Base-by-base conservation (phyloP, 2,329 filamentous ascomycete genomes). In the Pseudogymnoascus sp. region DNA sequence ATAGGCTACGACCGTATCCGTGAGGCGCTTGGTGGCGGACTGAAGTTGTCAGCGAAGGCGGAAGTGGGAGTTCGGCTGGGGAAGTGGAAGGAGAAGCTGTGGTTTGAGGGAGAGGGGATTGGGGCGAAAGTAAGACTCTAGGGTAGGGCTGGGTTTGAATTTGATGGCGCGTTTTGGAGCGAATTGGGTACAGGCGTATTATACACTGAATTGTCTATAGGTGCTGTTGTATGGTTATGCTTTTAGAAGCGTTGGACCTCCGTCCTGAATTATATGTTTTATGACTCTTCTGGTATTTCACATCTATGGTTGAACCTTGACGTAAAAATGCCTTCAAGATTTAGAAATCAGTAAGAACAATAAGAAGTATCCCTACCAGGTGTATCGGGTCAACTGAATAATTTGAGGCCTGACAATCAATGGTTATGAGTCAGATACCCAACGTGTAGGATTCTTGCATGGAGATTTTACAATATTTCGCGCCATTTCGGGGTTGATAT, bases 1-100 rank as follows among this genome's bases (percentile, higher is more conserved):
- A 84, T 95, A 10, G 94, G 93, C 2, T 95, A 93, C 68, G 91
- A 91, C 41, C 90, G 90, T 61, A 80, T 97, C 12, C 84, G 80
- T 68, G 85, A 87, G 68, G 93, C 93, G 10, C 74, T 97, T 0
- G 93, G 93, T 0, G 92, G 93, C 0, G 81, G 79, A 23, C 74
- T 97, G 67, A 89, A 89, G 74, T 75, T 97, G 64, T 89, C 92
- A 74, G 91, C 92, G 1, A 80, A 81, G 68, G 94, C 92, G 1
- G 79, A 86, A 43, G 89, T 96, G 1, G 86, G 85, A 0, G 78
- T 97, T 5, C 81, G 84, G 68, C 77, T 97, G 63, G 91, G 89
- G 7, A 77, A 83, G 69, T 97, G 91, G 86, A 82, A 79, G 60
- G 86, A 94, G 73, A 79, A 77, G 23, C 74, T 97, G 12, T 85